Evolutionary conservation across 2,329 filamentous ascomycete species (phyloP), one percentile per base, ranked within the genome.

Genomic region (Daldinia eschscholtzii): DNA sequence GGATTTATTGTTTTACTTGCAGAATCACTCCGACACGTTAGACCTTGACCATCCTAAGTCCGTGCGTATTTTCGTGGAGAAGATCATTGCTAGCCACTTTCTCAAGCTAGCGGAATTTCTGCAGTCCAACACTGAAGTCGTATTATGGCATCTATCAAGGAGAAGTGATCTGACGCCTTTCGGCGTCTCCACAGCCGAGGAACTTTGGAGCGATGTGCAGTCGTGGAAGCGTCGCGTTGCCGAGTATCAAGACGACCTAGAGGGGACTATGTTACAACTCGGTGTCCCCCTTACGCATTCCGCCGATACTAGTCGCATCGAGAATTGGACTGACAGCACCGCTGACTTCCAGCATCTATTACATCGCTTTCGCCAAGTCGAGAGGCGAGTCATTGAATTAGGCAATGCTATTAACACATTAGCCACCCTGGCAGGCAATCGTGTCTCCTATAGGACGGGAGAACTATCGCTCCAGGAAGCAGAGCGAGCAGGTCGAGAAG

Each of bases 181-280:
- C 3, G 37, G 18, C 6, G 33, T 57, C 15, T 41, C 53, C 13
- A 41, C 18, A 10, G 53, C 53, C 18, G 53, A 57, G 23, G 53
- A 57, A 15, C 18, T 39, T 10, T 57, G 53, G 53, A 57, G 53
- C 3, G 53, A 57, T 57, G 53, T 57, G 12, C 53, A 57, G 23
- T 35, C 53, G 9, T 57, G 53, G 53, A 57, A 41, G 20, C 53
- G 53, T 15, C 53, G 53, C 4, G 35, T 57, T 39, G 20, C 18
- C 23, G 53, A 57, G 35, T 57, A 41, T 15, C 33, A 57, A 15
- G 37, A 57, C 23, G 53, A 57, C 13, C 35, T 57, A 9, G 33
- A 30, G 15, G 53, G 53, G n/a, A 42, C 20, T 30, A 57, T 57
- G 53, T 12, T 57, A 15, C 53, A 57, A 35, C 53, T 57, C 15